These are phyloP conservation scores for Talaromyces borbonicus DNA, from an alignment of 495 filamentous ascomycete genomes.

Conservation along the genomic window DNA sequence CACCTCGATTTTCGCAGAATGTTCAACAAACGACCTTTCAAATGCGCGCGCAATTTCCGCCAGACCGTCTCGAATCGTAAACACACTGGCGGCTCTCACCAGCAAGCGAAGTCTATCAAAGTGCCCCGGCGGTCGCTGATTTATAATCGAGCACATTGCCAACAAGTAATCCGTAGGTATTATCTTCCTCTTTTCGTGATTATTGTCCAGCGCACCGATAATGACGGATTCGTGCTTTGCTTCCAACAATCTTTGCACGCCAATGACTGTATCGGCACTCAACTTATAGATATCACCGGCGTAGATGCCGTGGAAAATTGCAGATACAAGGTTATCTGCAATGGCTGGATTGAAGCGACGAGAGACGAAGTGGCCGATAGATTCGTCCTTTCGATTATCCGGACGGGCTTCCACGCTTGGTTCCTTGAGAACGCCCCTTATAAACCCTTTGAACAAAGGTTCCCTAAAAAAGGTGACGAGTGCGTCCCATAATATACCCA, in stretches of 20 bases:
- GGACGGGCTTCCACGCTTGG: slow-evolving; percentile 15
- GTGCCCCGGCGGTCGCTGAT: slow-evolving; percentile 8
- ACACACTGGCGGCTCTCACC: slow-evolving; percentile 37
- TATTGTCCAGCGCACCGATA: slow-evolving; percentile 11
- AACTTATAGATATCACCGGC: slow-evolving; percentile 83
- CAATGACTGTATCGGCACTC: slow-evolving; percentile 56
- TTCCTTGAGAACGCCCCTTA: slow-evolving; percentile 34
- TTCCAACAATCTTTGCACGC: slow-evolving; percentile 44
- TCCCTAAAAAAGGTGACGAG: slow-evolving; percentile 40
- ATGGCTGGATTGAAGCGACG: slow-evolving; percentile 44
- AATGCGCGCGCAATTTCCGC: slow-evolving; percentile 30
- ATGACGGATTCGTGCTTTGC: slow-evolving; percentile 14
- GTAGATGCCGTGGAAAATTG: slow-evolving; percentile 80
- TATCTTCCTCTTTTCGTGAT: slow-evolving; percentile 5
- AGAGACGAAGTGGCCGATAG: slow-evolving; percentile 58
- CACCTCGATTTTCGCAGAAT: slow-evolving; percentile 42
- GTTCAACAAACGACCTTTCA: slow-evolving; percentile 29
- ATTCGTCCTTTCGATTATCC: slow-evolving; percentile 47
- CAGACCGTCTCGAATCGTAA: slow-evolving; percentile 52
- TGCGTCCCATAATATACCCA: slow-evolving; percentile 16
- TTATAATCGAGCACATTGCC: slow-evolving; percentile 11
- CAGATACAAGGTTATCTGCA: slow-evolving; percentile 69
- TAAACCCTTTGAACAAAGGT: slow-evolving; percentile 49
- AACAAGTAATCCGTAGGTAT: slow-evolving; percentile 21
- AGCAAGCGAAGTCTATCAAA: slow-evolving; percentile 10